phyloP scores from a whole-genome alignment of 129 eudicot genomes.

The Pseudognaphalium luteoalbum region DNA sequence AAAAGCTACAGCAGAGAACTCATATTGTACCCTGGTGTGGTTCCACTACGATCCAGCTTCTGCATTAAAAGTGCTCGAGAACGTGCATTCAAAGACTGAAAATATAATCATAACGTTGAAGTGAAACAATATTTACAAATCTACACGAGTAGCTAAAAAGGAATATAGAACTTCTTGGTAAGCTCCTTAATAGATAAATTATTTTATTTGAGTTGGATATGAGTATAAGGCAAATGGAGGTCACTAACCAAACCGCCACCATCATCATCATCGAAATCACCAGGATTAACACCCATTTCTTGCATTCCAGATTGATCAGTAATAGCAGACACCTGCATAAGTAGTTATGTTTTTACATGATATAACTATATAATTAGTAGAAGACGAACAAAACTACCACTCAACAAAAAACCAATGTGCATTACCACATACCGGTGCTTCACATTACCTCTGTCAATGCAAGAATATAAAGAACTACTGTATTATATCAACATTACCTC shows the following conservation, averaged over 20 bases:
- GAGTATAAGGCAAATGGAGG: not conserved
- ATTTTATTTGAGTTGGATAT: too few relatives aligned
- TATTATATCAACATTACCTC: not conserved
- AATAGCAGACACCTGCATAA: slow-evolving; percentile 69
- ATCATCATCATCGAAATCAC: slow-evolving; percentile 88
- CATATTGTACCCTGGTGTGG: slow-evolving; percentile 52
- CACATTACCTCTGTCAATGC: not conserved
- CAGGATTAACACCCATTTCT: slow-evolving; percentile 72
- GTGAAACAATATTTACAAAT: not conserved
- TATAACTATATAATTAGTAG: not conserved
- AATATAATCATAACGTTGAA: slow-evolving; percentile 11
- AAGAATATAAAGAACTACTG: slow-evolving; percentile 4
- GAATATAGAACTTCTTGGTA: not conserved
- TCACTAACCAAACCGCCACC: slow-evolving; percentile 83
- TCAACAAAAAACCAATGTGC: not conserved
- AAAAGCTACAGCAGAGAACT: not conserved
- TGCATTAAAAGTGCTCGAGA: slow-evolving; percentile 93
- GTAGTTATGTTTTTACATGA: not conserved
- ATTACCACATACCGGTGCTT: not conserved
- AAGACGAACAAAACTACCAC: slow-evolving; percentile 16
- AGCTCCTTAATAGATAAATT: not conserved
- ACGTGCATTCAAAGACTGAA: slow-evolving; percentile 79
- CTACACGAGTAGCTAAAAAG: not conserved
- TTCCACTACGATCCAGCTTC: slow-evolving; percentile 89
- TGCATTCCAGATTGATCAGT: slow-evolving; percentile 87